A percentile compares a stretch with the other conserved stretches of the same genome.
Evolutionary conservation across 2,329 filamentous ascomycete species (phyloP).

Genomic region (Colletotrichum magnum): DNA sequence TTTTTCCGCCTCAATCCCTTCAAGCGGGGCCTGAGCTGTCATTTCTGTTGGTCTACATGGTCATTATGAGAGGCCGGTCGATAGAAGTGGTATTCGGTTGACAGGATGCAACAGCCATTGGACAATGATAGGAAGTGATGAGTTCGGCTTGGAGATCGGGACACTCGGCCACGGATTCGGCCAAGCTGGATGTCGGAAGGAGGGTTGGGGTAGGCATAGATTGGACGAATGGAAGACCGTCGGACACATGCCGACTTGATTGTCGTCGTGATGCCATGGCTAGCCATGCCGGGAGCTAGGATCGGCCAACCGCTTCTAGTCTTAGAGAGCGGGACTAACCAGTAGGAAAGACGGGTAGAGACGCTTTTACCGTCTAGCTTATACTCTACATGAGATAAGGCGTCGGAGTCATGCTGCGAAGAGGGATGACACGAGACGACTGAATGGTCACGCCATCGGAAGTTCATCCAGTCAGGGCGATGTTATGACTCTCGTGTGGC

Average conservation of each 20-base stretch:
- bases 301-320: background rate
- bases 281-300: background rate
- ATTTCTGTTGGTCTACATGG: background rate
- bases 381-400: slow-evolving; percentile 14
- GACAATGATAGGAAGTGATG: background rate
- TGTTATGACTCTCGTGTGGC: background rate
- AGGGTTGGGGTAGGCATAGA: background rate
- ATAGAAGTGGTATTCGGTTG: background rate
- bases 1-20: too few relatives aligned
- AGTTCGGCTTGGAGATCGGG: background rate
- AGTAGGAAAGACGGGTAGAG: background rate
- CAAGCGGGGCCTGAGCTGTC: slow-evolving; percentile 5
- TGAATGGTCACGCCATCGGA: slow-evolving; percentile 26
- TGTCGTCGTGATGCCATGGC: background rate
- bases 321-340: background rate
- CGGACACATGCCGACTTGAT: background rate
- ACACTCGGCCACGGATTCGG: background rate
- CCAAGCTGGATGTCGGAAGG: background rate
- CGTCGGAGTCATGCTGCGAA: too few relatives aligned
- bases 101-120: background rate
- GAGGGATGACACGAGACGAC: background rate
- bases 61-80: background rate
- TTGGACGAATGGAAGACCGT: background rate
- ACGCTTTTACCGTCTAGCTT: background rate
- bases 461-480: background rate